Percentiles rank a stretch among this genome's conserved stretches.
phyloP scores from a whole-genome alignment of 306 rosid genomes.

The Pterocarpus santalinus region DNA sequence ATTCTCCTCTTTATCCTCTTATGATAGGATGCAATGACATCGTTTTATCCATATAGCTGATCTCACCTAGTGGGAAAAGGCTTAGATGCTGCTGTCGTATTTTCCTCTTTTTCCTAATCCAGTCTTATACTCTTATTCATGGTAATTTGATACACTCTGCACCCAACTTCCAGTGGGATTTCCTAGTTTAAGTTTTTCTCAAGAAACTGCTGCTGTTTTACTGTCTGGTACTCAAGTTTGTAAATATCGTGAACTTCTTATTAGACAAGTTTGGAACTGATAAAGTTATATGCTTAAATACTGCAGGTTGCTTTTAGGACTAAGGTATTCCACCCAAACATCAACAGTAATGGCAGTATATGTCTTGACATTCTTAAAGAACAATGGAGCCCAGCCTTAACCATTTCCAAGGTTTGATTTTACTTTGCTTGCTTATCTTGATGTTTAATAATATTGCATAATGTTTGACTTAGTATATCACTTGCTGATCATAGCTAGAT shows the following conservation, averaged over 20 bases:
- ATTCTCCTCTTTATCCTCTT: too few species aligned
- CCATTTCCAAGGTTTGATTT: slow-evolving; percentile 84
- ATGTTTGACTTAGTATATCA: neutral
- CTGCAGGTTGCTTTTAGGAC: slow-evolving; percentile 97
- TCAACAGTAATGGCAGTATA: slow-evolving; percentile 90
- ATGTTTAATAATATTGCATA: neutral
- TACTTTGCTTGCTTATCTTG: slow-evolving; percentile 18
- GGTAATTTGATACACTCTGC: neutral
- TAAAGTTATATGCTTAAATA: slow-evolving; percentile 8
- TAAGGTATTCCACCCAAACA: slow-evolving; percentile 93
- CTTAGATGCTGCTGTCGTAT: too few species aligned
- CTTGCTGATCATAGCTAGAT: slow-evolving; percentile 19
- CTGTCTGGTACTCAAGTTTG: neutral
- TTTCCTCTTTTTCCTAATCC: neutral
- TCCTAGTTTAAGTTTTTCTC: neutral
- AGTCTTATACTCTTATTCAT: neutral
- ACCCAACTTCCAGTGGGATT: neutral
- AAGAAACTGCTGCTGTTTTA: neutral
- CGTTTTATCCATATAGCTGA: too few species aligned
- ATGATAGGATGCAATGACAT: too few species aligned
- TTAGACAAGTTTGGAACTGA: neutral
- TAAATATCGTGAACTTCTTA: neutral
- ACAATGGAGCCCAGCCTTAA: slow-evolving; percentile 96
- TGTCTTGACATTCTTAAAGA: slow-evolving; percentile 96
- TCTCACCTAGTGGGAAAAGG: too few species aligned